Evolutionary conservation across 805 yeast genomes (phyloP), one percentile per base, ranked within the genome.

Genomic region (Myxozyma mucilagina): DNA sequence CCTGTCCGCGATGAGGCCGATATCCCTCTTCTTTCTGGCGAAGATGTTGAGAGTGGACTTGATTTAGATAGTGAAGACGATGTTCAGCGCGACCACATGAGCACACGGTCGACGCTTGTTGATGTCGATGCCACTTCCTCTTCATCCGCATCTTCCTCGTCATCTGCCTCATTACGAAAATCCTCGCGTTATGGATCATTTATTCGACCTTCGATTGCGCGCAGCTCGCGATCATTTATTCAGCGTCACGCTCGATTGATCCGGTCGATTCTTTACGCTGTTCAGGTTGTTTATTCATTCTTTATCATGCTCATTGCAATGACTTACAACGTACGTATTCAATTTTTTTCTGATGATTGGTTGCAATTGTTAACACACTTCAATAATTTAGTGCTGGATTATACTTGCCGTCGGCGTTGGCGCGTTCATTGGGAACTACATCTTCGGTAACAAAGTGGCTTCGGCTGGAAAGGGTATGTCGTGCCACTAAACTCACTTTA

Each of bases 361-460:
- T 34, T 38, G 6, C 2, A 5, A 35, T 8, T 13, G 48, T 56
- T 41, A 31, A 56, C 16, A 49, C 4, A 2, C 3, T 48, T n/a
- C 39, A 3, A n/a, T 35, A 10, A n/a, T 24, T 24, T 35, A 69
- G 71, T 89, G 93, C n/a, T 89, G 91, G 91, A 80, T 85, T 41
- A 87, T 89, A 91, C 42, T 83, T 8, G 84, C 92, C 1, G 87
- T 87, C 13, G 85, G 84, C 0, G 64, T 80, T 1, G 96, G 96
- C 3, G 94, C 94, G 1, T 79, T 78, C 13, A 29, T 83, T 36
- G 96, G 96, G 0, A 79, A 85, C 43, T 34, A 31, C 41, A 5
- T 36, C 13, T 60, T 50, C 29, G 49, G 48, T 20, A 24, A 20
- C 16, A 41, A 36, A 18, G 11, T 38, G 24, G 42, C 32, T 11